Percentiles rank a stretch among this genome's conserved stretches.
phyloP scores from a whole-genome alignment of 1,284 basidiomycete genomes.

The Termitomyces sp. region DNA sequence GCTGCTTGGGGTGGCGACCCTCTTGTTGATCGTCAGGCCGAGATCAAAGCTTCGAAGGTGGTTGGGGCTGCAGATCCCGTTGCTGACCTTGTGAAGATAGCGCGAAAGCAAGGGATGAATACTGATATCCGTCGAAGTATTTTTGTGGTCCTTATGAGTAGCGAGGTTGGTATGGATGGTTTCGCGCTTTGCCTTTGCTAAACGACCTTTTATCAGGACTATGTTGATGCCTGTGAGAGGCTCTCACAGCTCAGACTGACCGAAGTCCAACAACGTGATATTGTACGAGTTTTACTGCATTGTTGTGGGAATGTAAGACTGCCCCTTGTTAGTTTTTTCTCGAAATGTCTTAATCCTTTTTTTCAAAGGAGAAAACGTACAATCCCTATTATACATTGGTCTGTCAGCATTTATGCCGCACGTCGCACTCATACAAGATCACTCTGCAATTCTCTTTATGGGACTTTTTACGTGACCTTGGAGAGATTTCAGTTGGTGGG shows the following conservation, averaged over 20 bases:
- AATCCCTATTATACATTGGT: slow-evolving; percentile 97
- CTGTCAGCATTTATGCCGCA: slow-evolving; percentile 65
- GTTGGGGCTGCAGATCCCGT: slow-evolving; percentile 26
- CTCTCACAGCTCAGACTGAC: slow-evolving; percentile 79
- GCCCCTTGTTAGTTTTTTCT: slow-evolving; percentile 1
- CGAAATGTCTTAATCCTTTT: slow-evolving; percentile 2
- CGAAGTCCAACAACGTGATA: slow-evolving; percentile 92
- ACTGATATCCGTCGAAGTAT: slow-evolving; percentile 90
- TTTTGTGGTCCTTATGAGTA: slow-evolving; percentile 92
- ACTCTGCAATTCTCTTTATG: slow-evolving; percentile 96
- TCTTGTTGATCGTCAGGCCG: slow-evolving; percentile 60
- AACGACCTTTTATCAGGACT: slow-evolving; percentile 61
- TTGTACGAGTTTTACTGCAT: slow-evolving; percentile 87
- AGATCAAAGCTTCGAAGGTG: slow-evolving; percentile 22
- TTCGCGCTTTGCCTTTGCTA: background rate
- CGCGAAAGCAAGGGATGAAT: slow-evolving; percentile 96
- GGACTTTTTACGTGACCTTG: slow-evolving; percentile 94
- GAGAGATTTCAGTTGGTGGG: slow-evolving; percentile 81
- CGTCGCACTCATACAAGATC: slow-evolving; percentile 80
- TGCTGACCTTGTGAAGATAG: slow-evolving; percentile 68
- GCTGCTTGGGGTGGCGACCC: slow-evolving; percentile 95
- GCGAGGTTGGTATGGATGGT: slow-evolving; percentile 59
- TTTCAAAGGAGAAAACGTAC: slow-evolving; percentile 76
- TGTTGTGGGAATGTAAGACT: slow-evolving; percentile 83
- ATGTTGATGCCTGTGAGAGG: slow-evolving; percentile 87